These are phyloP conservation scores for Psilocybe subaeruginosa DNA, from an alignment of 768 basidiomycete species.

Conservation along the genomic window DNA sequence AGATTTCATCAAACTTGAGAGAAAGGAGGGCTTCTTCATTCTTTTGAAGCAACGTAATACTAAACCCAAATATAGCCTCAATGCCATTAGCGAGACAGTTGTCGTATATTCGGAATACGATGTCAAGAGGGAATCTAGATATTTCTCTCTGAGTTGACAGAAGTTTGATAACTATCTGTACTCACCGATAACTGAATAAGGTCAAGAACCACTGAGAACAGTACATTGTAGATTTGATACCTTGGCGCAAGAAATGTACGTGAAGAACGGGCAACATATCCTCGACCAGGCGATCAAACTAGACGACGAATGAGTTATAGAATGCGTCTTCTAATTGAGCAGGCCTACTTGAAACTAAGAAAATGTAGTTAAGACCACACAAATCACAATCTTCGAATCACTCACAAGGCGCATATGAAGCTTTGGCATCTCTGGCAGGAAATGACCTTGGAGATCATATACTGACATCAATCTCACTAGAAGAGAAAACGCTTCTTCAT, in stretches of 20 bases:
- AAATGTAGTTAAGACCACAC: neutral
- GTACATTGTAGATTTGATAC: constrained; percentile 97
- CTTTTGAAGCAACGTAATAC: constrained; percentile 81
- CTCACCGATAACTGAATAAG: constrained; percentile 91
- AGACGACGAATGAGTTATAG: constrained; percentile 3
- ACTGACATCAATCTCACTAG: constrained; percentile 95
- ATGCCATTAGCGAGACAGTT: constrained; percentile 96
- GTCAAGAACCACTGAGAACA: constrained; percentile 99
- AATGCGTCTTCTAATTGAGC: neutral
- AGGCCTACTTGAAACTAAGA: constrained; percentile 27
- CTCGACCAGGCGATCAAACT: constrained; percentile 95
- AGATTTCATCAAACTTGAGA: constrained; percentile 90
- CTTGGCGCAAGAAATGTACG: constrained; percentile 91
- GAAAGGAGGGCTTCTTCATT: constrained; percentile 80
- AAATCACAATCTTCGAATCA: constrained; percentile 1
- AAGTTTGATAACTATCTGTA: neutral
- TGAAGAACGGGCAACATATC: constrained; percentile 92
- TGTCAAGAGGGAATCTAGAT: constrained; percentile 85
- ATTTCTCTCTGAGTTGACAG: neutral
- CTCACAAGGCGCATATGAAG: constrained; percentile 87
- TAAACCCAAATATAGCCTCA: constrained; percentile 96
- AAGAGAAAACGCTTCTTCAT: constrained; percentile 97
- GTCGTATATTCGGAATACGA: constrained; percentile 97
- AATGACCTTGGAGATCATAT: constrained; percentile 95
- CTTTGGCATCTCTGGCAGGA: constrained; percentile 99